Base-by-base conservation (phyloP, 2,329 filamentous ascomycete genomes). In the Blumeria hordei region DNA sequence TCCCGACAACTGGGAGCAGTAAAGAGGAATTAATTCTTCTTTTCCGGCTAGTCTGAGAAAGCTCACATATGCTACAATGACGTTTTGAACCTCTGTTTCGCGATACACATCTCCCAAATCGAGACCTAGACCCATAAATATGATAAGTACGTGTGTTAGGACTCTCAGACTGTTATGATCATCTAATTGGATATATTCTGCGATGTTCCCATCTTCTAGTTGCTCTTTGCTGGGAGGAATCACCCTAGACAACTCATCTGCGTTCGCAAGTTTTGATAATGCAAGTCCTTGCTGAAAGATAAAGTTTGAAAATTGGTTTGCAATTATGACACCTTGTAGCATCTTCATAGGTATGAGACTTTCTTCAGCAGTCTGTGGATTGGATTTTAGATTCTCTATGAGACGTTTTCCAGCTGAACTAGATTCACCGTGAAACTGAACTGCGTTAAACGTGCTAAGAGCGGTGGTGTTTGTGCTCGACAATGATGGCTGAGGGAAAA, bases 41-140 rank as follows among this genome's bases (percentile, higher is more conserved):
- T 92, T 77, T 36, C 80, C 78, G 14, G 78, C 77, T 50, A 83
- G 73, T 45, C 85, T 79, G 39, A 98, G 70, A 58, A 84, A 81
- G 61, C 84, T 83, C 55, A 93, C 83, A 65, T 96, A 96, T 3
- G 78, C 81, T 0, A 83, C 79, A 54, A 95, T 72, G 50, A 90
- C 78, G 62, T 85, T 86, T 63, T 94, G 83, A 36, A 64, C 65
- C 47, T 67, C 67, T 53, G 64, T 62, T n/a, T 63, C 62, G 32
- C 64, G 65, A 57, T 62, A 63, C 3, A 63, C 59, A 35, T 72
- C 68, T 34, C 73, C 70, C 16, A 69, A 64, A 52, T 72, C 71
- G 51, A 71, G 68, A 55, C 72, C 73, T 14, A 83, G 69, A 50
- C 73, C 74, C 62, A 80, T 78, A 43, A 90, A 73, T 14, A 86